Base-by-base conservation (phyloP, 2,329 filamentous ascomycete genomes). In the Colletotrichum tropicale region DNA sequence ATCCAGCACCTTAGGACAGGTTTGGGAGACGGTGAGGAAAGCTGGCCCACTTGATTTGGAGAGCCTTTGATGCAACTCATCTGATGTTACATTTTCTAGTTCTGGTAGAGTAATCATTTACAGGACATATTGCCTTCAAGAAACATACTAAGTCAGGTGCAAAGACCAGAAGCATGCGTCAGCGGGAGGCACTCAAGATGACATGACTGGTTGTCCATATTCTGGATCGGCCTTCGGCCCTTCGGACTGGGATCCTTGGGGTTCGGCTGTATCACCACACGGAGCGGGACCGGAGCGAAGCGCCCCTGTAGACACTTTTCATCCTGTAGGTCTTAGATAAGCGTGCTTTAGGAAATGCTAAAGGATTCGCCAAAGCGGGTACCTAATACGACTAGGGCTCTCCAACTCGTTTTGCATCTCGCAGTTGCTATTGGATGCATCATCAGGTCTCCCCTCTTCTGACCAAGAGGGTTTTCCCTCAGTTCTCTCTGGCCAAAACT, bases 11-110 rank as follows among this genome's bases (percentile, higher is more conserved):
- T 43, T 79, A 52, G 60, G 58, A 21, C 21, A 70, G 34, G 70
- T 79, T 21, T 79, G 78, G 78, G 74, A 79, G 43, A 52, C 43
- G 43, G 43, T 52, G 43, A 52, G 10, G n/a, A 52, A 52, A 52
- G 43, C 43, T 21, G 43, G 43, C 43, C 43, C 43, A 52, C 43
- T 52, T 52, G 10, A 52, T n/a, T 52, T 52, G 43, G 43, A 52
- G n/a, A 52, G 43, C n/a, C 43, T 52, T 21, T 52, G 43, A 52
- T 52, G 6, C n/a, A 21, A 52, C 10, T 52, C n/a, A 21, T 43
- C 18, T 43, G 38, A n/a, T 21, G n/a, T 7, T 13, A 48, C n/a
- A 21, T 48, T 18, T 18, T 43, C 43, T 21, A 6, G 43, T 21
- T 48, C n/a, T 13, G 43, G 3, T 48, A 13, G n/a, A 21, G 4